These are phyloP conservation scores for Botryotinia convoluta DNA, from an alignment of 2,329 filamentous ascomycete genomes.

Conservation along the genomic window DNA sequence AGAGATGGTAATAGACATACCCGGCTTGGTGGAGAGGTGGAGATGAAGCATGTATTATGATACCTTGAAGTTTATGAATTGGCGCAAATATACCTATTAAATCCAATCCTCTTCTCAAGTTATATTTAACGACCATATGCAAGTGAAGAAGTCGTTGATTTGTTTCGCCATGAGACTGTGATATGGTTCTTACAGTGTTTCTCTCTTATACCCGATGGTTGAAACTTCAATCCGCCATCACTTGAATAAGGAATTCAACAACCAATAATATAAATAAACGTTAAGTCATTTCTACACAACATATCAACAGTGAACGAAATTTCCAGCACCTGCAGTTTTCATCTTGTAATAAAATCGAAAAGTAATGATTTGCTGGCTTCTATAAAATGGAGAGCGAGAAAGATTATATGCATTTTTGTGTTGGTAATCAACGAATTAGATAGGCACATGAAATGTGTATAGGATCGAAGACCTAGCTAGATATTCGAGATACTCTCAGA, in stretches of 20 bases:
- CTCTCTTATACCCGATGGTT: not conserved
- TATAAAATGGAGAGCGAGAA: not conserved
- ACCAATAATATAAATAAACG: not conserved
- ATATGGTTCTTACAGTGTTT: not conserved
- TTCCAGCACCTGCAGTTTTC: not conserved
- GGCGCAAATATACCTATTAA: not conserved
- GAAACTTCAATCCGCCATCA: not conserved
- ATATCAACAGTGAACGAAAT: not conserved
- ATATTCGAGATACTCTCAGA: not conserved
- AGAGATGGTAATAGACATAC: not conserved
- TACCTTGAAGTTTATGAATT: constrained; percentile 17
- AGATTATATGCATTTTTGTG: not conserved
- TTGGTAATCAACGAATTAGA: not conserved
- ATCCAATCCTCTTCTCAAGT: not conserved
- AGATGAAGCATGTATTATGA: constrained; percentile 17
- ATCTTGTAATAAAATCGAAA: not conserved
- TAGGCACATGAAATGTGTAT: not conserved
- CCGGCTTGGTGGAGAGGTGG: not conserved
- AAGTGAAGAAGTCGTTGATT: not conserved
- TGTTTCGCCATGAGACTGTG: not conserved
- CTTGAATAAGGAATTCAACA: too few species aligned
- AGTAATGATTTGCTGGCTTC: not conserved
- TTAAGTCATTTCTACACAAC: not conserved
- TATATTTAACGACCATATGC: not conserved
- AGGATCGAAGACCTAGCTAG: not conserved